phyloP scores from a whole-genome alignment of 164 flowering plant genomes.

The Houttuynia cordata region DNA sequence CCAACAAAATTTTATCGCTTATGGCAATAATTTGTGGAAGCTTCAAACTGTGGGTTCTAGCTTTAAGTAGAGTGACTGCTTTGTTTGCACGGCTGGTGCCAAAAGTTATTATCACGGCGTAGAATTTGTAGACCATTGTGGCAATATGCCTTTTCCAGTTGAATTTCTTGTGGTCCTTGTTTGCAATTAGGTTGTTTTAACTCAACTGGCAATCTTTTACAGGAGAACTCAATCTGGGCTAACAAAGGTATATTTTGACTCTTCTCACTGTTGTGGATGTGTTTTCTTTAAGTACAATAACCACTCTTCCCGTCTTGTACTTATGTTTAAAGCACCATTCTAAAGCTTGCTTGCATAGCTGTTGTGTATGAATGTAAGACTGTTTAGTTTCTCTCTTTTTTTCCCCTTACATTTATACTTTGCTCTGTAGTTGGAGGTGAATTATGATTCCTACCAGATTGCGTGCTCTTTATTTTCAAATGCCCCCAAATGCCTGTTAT shows the following conservation, averaged over 20 bases:
- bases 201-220: conserved; percentile 5
- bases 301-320: too few relatives aligned
- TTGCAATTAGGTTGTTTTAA: neutral
- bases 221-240: conserved; percentile 30
- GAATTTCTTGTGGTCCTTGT: neutral
- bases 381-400: too few relatives aligned
- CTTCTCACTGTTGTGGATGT: neutral
- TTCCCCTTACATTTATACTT: too few relatives aligned
- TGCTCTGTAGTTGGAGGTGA: too few relatives aligned
- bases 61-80: neutral
- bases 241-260: conserved; percentile 31
- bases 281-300: neutral
- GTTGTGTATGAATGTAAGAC: too few relatives aligned
- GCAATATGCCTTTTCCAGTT: neutral
- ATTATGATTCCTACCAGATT: too few relatives aligned
- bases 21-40: neutral
- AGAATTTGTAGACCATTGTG: neutral
- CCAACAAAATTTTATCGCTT: too few relatives aligned
- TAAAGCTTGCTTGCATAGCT: too few relatives aligned
- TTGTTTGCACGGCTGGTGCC: neutral
- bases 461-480: too few relatives aligned
- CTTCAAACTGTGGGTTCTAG: neutral
- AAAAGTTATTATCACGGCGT: neutral
- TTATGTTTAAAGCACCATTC: too few relatives aligned
- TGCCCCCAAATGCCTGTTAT: too few relatives aligned